Evolutionary conservation across 352 stramenopile genomes (phyloP).

Genomic region (Thalassiosira mediterranea): DNA sequence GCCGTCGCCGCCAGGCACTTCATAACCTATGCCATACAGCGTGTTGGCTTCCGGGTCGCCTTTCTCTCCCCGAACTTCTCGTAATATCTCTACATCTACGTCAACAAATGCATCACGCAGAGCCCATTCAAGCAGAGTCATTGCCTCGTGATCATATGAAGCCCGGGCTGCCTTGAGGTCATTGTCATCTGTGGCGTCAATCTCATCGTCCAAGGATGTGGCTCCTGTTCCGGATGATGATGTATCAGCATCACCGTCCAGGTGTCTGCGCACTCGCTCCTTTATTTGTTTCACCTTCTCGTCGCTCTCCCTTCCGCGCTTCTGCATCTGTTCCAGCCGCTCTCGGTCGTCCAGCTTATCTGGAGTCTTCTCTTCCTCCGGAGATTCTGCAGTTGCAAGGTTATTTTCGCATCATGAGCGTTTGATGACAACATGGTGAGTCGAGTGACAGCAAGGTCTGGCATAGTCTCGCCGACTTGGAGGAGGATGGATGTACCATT

Average conservation of each 20-base stretch:
- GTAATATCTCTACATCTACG: slow-evolving; percentile 42
- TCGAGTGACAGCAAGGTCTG: no score
- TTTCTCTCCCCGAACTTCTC: slow-evolving; percentile 20
- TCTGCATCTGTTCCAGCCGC: slow-evolving; percentile 17
- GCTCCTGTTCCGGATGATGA: no score
- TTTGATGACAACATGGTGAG: no score
- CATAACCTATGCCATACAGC: slow-evolving; percentile 31
- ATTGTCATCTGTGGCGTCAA: neutral
- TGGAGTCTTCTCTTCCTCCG: neutral
- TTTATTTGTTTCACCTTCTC: slow-evolving; percentile 44
- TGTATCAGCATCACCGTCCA: slow-evolving; percentile 5
- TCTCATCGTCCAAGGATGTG: neutral
- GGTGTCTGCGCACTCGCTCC: slow-evolving; percentile 27
- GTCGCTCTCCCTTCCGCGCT: slow-evolving; percentile 37
- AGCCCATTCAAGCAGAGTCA: slow-evolving; percentile 32
- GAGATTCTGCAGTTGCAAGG: neutral
- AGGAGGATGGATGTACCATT: no score
- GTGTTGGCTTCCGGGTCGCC: slow-evolving; percentile 29
- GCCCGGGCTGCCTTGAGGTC: slow-evolving; percentile 21
- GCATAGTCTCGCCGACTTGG: no score
- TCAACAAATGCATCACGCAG: slow-evolving; percentile 49
- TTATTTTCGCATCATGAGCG: no score
- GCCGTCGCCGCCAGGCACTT: no score
- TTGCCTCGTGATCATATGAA: slow-evolving; percentile 41
- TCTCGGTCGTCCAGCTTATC: slow-evolving; percentile 5